phyloP scores from a whole-genome alignment of 306 rosid species.

The Lathyrus oleraceus region DNA sequence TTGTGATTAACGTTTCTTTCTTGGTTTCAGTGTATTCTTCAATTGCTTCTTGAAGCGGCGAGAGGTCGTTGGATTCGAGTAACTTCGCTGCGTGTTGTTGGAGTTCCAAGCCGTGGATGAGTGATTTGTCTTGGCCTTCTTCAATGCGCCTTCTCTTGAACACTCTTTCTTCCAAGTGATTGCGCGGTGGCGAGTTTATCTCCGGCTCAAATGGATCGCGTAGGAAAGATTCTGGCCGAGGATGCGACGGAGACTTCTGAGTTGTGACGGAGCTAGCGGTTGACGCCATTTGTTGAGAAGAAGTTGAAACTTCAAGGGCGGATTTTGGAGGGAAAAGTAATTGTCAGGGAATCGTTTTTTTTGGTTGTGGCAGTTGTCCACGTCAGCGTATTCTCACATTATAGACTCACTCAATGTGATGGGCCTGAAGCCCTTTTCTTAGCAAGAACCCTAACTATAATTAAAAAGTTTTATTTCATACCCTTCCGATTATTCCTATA shows the following conservation, averaged over 20 bases:
- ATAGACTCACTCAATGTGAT: too few species aligned
- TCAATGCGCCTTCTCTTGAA: not conserved
- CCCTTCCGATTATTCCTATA: too few species aligned
- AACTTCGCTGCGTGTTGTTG: not conserved
- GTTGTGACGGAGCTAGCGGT: not conserved
- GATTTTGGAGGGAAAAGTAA: constrained; percentile 25
- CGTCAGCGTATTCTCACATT: not conserved
- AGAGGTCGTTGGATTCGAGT: not conserved
- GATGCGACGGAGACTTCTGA: not conserved
- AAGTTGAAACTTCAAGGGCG: not conserved
- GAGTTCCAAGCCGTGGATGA: constrained; percentile 19
- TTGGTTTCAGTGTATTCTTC: not conserved
- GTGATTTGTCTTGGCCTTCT: not conserved
- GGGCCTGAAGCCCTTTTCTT: too few species aligned
- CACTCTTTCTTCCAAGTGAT: not conserved
- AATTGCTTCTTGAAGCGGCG: not conserved
- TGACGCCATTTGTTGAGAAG: constrained; percentile 22
- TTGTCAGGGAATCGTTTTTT: not conserved
- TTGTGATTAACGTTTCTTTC: not conserved
- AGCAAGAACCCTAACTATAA: too few species aligned
- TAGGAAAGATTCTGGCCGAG: not conserved
- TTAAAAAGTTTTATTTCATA: too few species aligned
- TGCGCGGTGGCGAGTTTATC: not conserved
- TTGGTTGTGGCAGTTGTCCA: not conserved
- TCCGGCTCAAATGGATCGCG: not conserved